Conservation (phyloP, 176 grass and related monocot species). For the Aegilops longissima region DNA sequence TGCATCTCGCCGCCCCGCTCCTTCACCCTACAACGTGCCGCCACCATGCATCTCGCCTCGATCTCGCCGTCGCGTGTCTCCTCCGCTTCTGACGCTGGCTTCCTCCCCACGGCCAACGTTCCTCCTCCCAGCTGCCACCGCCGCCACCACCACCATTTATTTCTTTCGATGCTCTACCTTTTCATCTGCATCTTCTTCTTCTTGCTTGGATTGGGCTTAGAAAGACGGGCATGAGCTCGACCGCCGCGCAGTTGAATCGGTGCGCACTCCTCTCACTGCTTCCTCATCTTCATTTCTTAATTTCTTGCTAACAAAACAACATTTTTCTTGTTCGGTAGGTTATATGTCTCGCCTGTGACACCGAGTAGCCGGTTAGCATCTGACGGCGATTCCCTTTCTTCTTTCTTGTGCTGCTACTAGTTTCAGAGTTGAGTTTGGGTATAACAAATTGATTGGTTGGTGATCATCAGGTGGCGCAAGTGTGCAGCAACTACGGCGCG, state of each 20-base stretch:
- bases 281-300: no score
- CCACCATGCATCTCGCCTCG: no score
- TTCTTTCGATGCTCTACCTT: background rate
- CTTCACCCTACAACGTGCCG: no score
- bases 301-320: background rate
- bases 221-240: conserved; percentile 79
- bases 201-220: conserved; percentile 30
- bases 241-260: conserved; percentile 59
- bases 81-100: no score
- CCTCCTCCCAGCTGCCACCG: no score
- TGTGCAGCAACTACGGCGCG: conserved; percentile 73
- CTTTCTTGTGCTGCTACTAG: no score
- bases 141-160: no score
- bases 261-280: background rate
- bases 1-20: no score
- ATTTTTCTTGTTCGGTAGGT: conserved; percentile 34
- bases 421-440: no score
- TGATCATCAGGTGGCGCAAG: conserved; percentile 49
- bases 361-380: conserved; percentile 69
- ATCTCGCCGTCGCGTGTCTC: no score
- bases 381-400: no score
- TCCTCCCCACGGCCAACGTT: no score
- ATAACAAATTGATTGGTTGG: background rate
- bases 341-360: conserved; percentile 75
- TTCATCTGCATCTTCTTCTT: background rate